phyloP scores from a whole-genome alignment of 2,329 filamentous ascomycete genomes.

The Geosmithia morbida region DNA sequence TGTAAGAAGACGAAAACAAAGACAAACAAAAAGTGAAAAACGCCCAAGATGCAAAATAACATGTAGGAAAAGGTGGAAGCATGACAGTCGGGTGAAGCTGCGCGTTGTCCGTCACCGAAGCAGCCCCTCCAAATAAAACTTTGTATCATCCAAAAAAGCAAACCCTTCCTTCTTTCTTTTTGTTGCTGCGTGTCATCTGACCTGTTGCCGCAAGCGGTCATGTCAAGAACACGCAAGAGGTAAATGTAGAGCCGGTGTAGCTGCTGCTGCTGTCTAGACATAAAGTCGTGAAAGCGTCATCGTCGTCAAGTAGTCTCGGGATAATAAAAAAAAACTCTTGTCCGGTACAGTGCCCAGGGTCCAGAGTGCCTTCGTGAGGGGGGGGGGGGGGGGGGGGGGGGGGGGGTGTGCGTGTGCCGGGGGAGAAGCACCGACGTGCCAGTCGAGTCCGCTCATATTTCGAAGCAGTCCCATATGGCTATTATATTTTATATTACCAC shows the following conservation, averaged over 20 bases:
- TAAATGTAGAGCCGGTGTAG: constrained; percentile 16
- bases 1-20: too few species aligned
- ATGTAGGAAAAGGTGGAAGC: neutral
- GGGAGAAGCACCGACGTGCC: too few species aligned
- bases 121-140: neutral
- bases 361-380: constrained; percentile 3
- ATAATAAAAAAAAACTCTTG: constrained; percentile 16
- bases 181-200: neutral
- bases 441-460: too few species aligned
- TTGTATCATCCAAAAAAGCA: too few species aligned
- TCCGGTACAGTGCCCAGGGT: constrained; percentile 10
- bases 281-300: constrained; percentile 31
- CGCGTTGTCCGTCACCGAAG: constrained; percentile 1
- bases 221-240: neutral
- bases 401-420: too few species aligned
- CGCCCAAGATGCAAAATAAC: neutral
- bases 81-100: neutral
- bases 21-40: neutral
- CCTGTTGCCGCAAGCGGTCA: neutral
- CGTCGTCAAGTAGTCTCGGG: constrained; percentile 24
- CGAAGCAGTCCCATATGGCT: too few species aligned
- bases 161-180: neutral
- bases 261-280: constrained; percentile 23
- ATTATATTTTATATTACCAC: too few species aligned
- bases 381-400: too few species aligned